Evolutionary conservation across 208 protist genomes (phyloP), one percentile per base, ranked within the genome.

Genomic region (Tritrichomonas foetus): DNA sequence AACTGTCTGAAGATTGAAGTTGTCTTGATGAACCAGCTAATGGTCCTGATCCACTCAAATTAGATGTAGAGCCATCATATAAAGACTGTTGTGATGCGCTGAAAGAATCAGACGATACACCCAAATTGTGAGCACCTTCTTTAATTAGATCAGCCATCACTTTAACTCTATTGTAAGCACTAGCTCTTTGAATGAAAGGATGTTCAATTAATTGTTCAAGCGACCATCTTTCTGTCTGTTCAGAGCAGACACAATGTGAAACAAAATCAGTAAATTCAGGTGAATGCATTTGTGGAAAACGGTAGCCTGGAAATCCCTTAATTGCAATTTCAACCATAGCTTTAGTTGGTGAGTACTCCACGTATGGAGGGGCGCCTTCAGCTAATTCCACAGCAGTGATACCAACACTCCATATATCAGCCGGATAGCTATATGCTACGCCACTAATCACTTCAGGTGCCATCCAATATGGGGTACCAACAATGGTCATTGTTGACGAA

Each of bases 391-490:
- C 50, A 36, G 80, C 94, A 39, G 92, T 95, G 75, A 95, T 95
- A 13, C 95, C 95, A 44, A 95, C 41, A 66, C 57, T 66, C 95
- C 95, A 95, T 41, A 95, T 49, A 72, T 95, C 95, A 36, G 94
- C 55, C 36, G 66, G 22, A 30, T 72, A 57, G 39, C 27, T 50
- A 44, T 95, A 95, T 66, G 66, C 5, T 8, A 39, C 66, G n/a
- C 82, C 41, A 27, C 36, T 74, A 14, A 96, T 95, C 13, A 95
- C 39, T 66, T 96, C 94, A 33, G 95, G 94, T 25, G 94, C 84
- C 47, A 96, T 94, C 93, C 94, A 95, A 36, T 95, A 93, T 39
- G 94, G 94, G 3, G 93, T 94, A 41, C 94, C 94, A 64, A 84
- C 39, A 30, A 92, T 74, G 5, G 49, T 74, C 22, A 80, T 44